phyloP scores from a whole-genome alignment of 495 filamentous ascomycete species.

The Neurospora sp. region DNA sequence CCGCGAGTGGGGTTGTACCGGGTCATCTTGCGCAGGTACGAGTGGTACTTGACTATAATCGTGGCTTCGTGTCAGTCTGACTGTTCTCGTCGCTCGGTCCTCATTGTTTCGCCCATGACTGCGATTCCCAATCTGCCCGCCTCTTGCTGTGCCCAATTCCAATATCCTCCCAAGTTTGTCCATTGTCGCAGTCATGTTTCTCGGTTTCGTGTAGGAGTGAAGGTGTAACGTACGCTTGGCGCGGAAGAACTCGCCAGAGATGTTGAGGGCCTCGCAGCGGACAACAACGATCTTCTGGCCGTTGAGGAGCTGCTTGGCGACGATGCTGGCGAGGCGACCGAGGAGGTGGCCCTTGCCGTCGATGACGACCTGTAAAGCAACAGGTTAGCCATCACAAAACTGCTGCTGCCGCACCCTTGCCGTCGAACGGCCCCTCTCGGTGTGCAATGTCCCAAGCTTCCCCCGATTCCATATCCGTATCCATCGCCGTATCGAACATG shows the following conservation, averaged over 20 bases:
- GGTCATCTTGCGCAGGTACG: slow-evolving; percentile 99
- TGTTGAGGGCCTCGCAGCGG: slow-evolving; percentile 97
- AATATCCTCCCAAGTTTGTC: not conserved
- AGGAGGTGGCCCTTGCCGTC: slow-evolving; percentile 99
- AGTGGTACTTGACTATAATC: slow-evolving; percentile 92
- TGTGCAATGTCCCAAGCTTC: not conserved
- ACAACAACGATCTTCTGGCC: slow-evolving; percentile 99
- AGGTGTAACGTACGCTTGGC: slow-evolving; percentile 80
- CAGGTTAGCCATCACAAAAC: slow-evolving; percentile 12
- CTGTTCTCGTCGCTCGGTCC: slow-evolving; percentile 4
- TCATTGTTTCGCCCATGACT: not conserved
- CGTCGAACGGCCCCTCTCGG: not conserved
- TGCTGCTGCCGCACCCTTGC: not conserved
- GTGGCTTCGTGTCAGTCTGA: slow-evolving; percentile 18
- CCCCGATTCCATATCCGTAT: not conserved
- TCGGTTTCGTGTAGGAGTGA: slow-evolving; percentile 5
- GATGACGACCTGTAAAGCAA: slow-evolving; percentile 67
- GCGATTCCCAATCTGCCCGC: not conserved
- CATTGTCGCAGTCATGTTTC: slow-evolving; percentile 3
- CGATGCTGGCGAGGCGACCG: slow-evolving; percentile 95
- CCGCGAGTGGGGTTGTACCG: slow-evolving; percentile 98
- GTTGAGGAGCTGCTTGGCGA: slow-evolving; percentile 98
- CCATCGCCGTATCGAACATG: not conserved
- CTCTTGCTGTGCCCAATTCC: slow-evolving; percentile 1
- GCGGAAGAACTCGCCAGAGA: slow-evolving; percentile 99